Percentiles rank a stretch among this genome's conserved stretches.
These are phyloP conservation scores for Coniochaeta sp. DNA, from an alignment of 2,329 filamentous ascomycete genomes.

Conservation along the genomic window DNA sequence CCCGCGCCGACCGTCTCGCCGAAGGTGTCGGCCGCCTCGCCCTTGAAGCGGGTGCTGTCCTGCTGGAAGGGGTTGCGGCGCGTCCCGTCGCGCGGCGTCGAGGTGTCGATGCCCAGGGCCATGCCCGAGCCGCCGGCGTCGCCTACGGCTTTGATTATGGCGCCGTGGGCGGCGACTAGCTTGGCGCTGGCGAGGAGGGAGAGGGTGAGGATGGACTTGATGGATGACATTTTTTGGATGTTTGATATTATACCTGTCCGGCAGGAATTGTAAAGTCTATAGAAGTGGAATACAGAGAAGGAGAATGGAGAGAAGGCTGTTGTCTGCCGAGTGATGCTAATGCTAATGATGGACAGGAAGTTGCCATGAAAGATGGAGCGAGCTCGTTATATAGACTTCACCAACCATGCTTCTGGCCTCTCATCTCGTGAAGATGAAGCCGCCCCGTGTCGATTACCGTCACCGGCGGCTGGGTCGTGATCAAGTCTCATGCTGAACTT, in stretches of 20 bases:
- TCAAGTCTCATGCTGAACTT: background rate
- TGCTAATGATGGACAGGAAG: background rate
- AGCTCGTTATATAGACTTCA: background rate
- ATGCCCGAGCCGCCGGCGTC: constrained; percentile 49
- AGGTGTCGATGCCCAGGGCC: constrained; percentile 40
- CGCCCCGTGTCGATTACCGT: background rate
- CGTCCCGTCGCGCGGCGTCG: constrained; percentile 55
- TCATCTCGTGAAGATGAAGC: background rate
- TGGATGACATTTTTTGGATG: constrained; percentile 19
- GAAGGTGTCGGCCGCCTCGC: constrained; percentile 40
- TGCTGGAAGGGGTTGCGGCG: constrained; percentile 54
- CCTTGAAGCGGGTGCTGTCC: constrained; percentile 55
- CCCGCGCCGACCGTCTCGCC: constrained; percentile 52
- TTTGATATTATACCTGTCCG: background rate
- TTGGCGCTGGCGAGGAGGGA: constrained; percentile 44
- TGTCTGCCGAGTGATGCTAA: background rate
- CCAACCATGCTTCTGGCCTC: background rate
- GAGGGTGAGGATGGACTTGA: constrained; percentile 28
- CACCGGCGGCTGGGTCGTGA: background rate
- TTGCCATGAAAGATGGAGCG: background rate
- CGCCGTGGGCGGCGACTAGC: constrained; percentile 53
- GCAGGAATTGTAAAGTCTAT: background rate
- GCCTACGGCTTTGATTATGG: constrained; percentile 50
- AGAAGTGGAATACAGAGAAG: background rate
- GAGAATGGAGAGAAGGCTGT: background rate